Percentiles rank a stretch among this genome's conserved stretches.
Conservation (phyloP, 1,284 basidiomycete species). For the Rhodotorula sp. region DNA sequence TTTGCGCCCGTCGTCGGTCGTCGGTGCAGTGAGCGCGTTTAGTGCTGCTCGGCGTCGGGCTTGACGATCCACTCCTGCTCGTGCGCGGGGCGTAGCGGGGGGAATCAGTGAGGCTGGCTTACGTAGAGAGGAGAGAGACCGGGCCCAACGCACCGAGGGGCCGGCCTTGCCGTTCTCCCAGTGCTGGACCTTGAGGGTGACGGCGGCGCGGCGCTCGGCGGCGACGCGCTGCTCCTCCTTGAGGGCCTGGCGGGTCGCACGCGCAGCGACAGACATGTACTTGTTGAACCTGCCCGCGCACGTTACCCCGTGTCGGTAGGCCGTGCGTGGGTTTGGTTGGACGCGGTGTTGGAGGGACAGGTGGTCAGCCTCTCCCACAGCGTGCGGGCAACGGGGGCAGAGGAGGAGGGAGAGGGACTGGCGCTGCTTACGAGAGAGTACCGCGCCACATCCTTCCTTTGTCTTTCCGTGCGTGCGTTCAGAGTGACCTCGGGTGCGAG, state of each 20-base stretch:
- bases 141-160: constrained; percentile 9
- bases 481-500: neutral
- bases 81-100: too few relatives aligned
- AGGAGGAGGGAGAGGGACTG: fast-evolving
- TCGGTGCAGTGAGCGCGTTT: too few relatives aligned
- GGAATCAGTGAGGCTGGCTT: too few relatives aligned
- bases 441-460: neutral
- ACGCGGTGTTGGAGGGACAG: neutral
- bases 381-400: neutral
- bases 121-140: neutral
- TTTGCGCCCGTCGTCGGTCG: too few relatives aligned
- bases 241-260: constrained; percentile 51
- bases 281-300: constrained; percentile 56
- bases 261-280: constrained; percentile 51
- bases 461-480: neutral
- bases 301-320: too few relatives aligned
- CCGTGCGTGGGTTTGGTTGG: neutral
- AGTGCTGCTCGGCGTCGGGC: constrained; percentile 32
- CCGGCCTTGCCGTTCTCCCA: constrained; percentile 50
- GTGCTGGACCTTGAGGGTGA: constrained; percentile 52
- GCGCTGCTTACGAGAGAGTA: neutral
- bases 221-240: constrained; percentile 52
- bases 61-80: constrained; percentile 39
- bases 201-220: constrained; percentile 50
- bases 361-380: neutral